These are phyloP conservation scores for Scleromitrula shiraiana DNA, from an alignment of 2,329 filamentous ascomycete genomes.

Conservation along the genomic window DNA sequence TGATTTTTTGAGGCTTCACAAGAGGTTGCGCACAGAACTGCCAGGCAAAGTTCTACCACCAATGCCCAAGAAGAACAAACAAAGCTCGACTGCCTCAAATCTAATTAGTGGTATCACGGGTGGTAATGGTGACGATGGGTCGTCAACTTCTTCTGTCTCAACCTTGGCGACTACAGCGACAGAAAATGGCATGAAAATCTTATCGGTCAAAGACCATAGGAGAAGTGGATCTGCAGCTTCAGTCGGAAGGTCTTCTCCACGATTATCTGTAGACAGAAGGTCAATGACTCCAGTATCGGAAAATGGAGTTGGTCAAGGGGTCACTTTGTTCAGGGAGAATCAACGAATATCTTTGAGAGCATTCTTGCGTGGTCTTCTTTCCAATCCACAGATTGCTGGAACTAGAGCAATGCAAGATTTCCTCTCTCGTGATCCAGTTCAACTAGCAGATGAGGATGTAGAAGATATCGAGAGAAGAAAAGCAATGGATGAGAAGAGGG, in stretches of 20 bases:
- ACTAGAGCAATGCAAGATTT: conserved; percentile 83
- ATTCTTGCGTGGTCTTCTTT: conserved; percentile 77
- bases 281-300: conserved; percentile 1
- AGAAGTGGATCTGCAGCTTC: conserved; percentile 11
- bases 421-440: conserved; percentile 63
- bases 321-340: conserved; percentile 72
- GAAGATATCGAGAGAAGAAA: conserved; percentile 75
- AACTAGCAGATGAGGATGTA: conserved; percentile 71
- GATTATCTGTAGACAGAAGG: conserved; percentile 9
- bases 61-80: conserved; percentile 87
- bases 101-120: conserved; percentile 45
- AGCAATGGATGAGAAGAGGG: conserved; percentile 73
- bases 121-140: conserved; percentile 58
- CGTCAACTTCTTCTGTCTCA: conserved; percentile 57
- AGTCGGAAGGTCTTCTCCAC: conserved; percentile 8
- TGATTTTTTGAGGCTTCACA: conserved; percentile 76
- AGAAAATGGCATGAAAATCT: conserved; percentile 25
- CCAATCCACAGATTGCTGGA: conserved; percentile 75
- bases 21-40: conserved; percentile 70
- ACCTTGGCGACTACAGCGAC: conserved; percentile 20
- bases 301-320: conserved; percentile 21
- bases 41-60: conserved; percentile 85
- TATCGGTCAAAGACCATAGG: conserved; percentile 34
- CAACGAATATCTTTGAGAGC: conserved; percentile 88
- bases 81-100: conserved; percentile 56